Evolutionary conservation across 192 early-diverging fungal genomes (phyloP).

Genomic region (Coemansia sp.): DNA sequence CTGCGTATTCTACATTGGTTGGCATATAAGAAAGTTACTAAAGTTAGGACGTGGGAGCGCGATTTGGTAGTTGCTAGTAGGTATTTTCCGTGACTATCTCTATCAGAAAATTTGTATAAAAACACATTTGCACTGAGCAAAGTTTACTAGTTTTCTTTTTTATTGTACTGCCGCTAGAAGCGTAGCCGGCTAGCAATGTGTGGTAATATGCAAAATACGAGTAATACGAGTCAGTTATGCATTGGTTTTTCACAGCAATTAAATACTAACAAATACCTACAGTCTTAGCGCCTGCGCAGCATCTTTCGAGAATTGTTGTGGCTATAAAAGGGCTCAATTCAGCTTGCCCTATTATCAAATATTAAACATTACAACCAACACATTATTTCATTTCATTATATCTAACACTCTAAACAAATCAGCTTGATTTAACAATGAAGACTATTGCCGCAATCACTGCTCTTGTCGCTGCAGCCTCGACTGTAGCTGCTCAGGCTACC

Average conservation of each 20-base stretch:
- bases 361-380: slow-evolving; percentile 1
- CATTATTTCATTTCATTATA: not conserved
- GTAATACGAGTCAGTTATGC: not conserved
- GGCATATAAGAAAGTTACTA: not conserved
- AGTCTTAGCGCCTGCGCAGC: not conserved
- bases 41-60: not conserved
- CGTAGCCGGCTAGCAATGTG: not conserved
- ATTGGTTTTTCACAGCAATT: not conserved
- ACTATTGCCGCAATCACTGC: slow-evolving; percentile 27
- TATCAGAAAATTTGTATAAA: too few species aligned
- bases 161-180: not conserved
- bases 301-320: not conserved
- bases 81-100: not conserved
- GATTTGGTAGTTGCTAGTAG: not conserved
- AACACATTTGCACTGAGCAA: too few species aligned
- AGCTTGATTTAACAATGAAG: slow-evolving; percentile 26
- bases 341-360: not conserved
- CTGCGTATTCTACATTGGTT: not conserved
- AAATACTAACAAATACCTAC: not conserved
- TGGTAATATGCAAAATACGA: not conserved
- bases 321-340: not conserved
- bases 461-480: slow-evolving; percentile 26
- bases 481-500: slow-evolving; percentile 38
- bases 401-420: not conserved
- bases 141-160: not conserved